A percentile compares a stretch with the other conserved stretches of the same genome.
Conservation (phyloP, 495 filamentous ascomycete species). For the Penicillium verhagenii region DNA sequence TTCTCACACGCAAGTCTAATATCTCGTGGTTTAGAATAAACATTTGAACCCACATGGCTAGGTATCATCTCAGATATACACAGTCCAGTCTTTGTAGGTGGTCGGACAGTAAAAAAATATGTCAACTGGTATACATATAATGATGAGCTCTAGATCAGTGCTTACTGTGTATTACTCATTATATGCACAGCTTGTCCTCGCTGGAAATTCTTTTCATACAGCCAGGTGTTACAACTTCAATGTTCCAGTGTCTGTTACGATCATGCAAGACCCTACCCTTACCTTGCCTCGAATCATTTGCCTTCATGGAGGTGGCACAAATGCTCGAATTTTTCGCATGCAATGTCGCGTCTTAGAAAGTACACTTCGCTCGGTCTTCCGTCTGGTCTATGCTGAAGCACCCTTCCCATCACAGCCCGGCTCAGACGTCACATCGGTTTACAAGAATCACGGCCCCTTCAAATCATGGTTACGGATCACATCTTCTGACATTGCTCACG, state of each 20-base stretch:
- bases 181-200: too few relatives aligned
- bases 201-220: too few relatives aligned
- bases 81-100: too few relatives aligned
- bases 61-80: too few relatives aligned
- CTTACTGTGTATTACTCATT: too few relatives aligned
- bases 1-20: too few relatives aligned
- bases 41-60: too few relatives aligned
- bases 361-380: constrained; percentile 50
- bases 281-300: constrained; percentile 62
- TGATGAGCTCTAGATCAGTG: too few relatives aligned
- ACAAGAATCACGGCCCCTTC: constrained; percentile 54
- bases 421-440: constrained; percentile 52
- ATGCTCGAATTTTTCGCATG: constrained; percentile 55
- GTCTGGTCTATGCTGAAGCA: constrained; percentile 58
- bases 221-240: too few relatives aligned
- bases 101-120: too few relatives aligned
- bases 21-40: too few relatives aligned
- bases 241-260: background rate
- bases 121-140: too few relatives aligned
- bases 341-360: constrained; percentile 55
- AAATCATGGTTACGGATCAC: constrained; percentile 43
- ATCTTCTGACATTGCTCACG: background rate
- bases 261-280: constrained; percentile 6
- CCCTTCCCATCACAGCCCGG: constrained; percentile 52
- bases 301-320: constrained; percentile 66